These are phyloP conservation scores for Anthostomella pinea DNA, from an alignment of 2,329 filamentous ascomycete genomes.

Conservation along the genomic window DNA sequence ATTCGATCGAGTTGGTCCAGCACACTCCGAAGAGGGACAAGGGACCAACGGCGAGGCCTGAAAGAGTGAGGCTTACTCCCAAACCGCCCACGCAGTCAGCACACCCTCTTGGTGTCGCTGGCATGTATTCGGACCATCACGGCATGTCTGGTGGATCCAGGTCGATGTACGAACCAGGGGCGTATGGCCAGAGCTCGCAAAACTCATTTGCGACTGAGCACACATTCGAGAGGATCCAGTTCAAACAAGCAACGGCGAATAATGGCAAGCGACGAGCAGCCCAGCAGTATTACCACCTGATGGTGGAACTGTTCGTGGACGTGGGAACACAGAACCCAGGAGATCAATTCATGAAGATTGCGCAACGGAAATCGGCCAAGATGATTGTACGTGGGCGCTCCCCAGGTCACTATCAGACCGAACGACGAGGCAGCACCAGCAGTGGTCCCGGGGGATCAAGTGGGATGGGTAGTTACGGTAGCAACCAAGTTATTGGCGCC, in stretches of 20 bases:
- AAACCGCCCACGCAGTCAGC: conserved; percentile 53
- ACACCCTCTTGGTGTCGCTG: conserved; percentile 44
- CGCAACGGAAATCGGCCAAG: conserved; percentile 69
- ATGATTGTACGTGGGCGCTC: conserved; percentile 86
- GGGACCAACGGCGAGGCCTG: conserved; percentile 73
- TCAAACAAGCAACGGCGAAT: conserved; percentile 91
- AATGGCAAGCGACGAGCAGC: conserved; percentile 88
- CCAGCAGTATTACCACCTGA: conserved; percentile 90
- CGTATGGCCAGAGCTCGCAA: conserved; percentile 36
- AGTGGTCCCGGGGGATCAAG: conserved; percentile 66
- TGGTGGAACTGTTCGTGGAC: conserved; percentile 78
- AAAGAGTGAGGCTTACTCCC: conserved; percentile 65
- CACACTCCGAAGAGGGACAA: conserved; percentile 92
- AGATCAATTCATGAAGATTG: conserved; percentile 67
- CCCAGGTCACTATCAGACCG: conserved; percentile 75
- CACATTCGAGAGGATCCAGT: conserved; percentile 86
- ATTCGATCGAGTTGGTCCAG: conserved; percentile 80
- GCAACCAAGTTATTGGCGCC: conserved; percentile 39
- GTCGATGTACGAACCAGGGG: conserved; percentile 40
- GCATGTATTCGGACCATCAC: conserved; percentile 42
- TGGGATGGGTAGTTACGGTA: conserved; percentile 50
- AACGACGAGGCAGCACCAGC: conserved; percentile 64
- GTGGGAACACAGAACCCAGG: conserved; percentile 45
- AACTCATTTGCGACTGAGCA: conserved; percentile 49
- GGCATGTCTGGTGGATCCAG: conserved; percentile 33